Base-by-base conservation (phyloP, 352 stramenopile genomes). In the Globisporangium paroecandrum region DNA sequence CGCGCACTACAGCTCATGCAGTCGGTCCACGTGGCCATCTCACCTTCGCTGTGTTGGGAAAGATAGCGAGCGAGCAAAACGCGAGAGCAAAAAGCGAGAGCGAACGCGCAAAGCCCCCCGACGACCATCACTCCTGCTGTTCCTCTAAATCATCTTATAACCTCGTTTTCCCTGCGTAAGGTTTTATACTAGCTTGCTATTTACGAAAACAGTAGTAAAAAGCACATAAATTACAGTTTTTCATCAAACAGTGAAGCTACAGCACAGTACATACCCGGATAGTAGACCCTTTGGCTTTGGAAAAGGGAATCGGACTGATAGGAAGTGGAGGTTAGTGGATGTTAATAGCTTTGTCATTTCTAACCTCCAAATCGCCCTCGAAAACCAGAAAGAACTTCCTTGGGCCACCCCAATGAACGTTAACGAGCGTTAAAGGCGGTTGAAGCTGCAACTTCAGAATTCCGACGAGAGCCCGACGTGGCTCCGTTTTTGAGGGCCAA, bases 31-130 rank as follows among this genome's bases (percentile, higher is more conserved):
- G 60, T 71, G 66, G 58, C 58, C 36, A 46, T 58, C 60, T 36
- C 49, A 71, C 66, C 66, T 71, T 66, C 58, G 55, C 64, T 57
- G 34, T 65, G 55, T 49, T 24, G 38, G 25, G 58, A 66, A 70
- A 70, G 65, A 70, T 70, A 70, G 65, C 65, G 58, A 70, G 58
- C 38, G 58, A 66, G 62, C 49, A 36, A n/a, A 18, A 12, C n/a
- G 43, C 13, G 46, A 54, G 20, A 54, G 7, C 20, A 20, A 36
- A 34, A 38, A 41, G 24, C 27, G 27, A 41, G 15, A 60, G 25
- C 54, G 18, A 41, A 27, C 20, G 47, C 7, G 32, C 32, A 13
- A 46, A 58, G 22, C 25, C 25, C 27, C 20, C 8, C 41, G 13
- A 6, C 27, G 47, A 41, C 54, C 18, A 43, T 25, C 20, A 18